Evolutionary conservation across 2,329 filamentous ascomycete species (phyloP).

Genomic region (Neurospora crassa): DNA sequence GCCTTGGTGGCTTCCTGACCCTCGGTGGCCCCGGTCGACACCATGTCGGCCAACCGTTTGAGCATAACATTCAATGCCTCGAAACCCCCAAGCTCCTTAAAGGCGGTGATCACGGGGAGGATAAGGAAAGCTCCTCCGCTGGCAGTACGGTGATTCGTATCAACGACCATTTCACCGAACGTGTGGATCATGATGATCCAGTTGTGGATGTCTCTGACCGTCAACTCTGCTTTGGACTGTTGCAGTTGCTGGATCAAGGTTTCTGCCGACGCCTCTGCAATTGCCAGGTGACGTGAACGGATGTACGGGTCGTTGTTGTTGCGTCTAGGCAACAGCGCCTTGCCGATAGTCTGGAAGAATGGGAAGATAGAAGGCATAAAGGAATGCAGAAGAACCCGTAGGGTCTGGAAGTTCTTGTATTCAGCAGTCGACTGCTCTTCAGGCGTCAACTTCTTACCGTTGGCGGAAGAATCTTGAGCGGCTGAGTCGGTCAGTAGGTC

Average conservation of each 20-base stretch:
- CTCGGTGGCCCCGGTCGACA: slow-evolving; percentile 29
- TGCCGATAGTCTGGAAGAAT: slow-evolving; percentile 79
- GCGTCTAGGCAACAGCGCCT: slow-evolving; percentile 66
- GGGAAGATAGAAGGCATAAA: slow-evolving; percentile 72
- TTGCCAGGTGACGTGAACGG: slow-evolving; percentile 42
- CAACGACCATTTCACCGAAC: slow-evolving; percentile 69
- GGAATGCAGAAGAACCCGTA: slow-evolving; percentile 68
- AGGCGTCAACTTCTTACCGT: slow-evolving; percentile 31
- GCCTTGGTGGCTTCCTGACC: slow-evolving; percentile 35
- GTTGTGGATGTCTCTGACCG: slow-evolving; percentile 62
- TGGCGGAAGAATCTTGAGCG: slow-evolving; percentile 10
- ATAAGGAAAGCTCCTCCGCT: slow-evolving; percentile 45
- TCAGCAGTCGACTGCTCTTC: slow-evolving; percentile 33
- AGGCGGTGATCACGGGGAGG: slow-evolving; percentile 74
- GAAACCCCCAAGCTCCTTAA: slow-evolving; percentile 74
- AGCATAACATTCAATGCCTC: slow-evolving; percentile 64
- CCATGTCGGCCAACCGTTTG: slow-evolving; percentile 53
- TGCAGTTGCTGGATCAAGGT: slow-evolving; percentile 60
- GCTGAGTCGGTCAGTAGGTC: background rate
- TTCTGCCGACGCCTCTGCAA: slow-evolving; percentile 59
- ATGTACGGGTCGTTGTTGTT: slow-evolving; percentile 55
- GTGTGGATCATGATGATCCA: slow-evolving; percentile 74
- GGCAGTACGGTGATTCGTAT: slow-evolving; percentile 44
- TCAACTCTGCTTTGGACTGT: slow-evolving; percentile 33
- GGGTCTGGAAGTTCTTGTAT: slow-evolving; percentile 66